Conservation (phyloP, 805 yeast genomes). For the Metschnikowia continentalis region DNA sequence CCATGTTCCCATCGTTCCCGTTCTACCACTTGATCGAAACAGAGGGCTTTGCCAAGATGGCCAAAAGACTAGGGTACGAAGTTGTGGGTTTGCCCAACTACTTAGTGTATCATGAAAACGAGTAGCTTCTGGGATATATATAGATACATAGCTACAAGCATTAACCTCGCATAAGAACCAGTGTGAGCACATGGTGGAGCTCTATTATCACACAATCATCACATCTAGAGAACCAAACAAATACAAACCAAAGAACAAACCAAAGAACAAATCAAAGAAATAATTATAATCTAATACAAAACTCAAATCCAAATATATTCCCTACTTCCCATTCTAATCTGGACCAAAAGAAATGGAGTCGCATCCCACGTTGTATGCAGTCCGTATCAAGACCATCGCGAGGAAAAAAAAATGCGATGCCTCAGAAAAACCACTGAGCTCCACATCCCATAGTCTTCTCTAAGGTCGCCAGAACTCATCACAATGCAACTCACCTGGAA, state of each 20-base stretch:
- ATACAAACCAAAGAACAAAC: no score
- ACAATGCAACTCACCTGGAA: slow-evolving; percentile 96
- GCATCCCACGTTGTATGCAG: neutral
- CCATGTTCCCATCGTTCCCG: slow-evolving; percentile 98
- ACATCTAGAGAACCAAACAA: no score
- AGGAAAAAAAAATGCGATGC: slow-evolving; percentile 14
- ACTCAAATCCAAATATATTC: no score
- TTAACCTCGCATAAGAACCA: neutral
- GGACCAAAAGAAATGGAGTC: neutral
- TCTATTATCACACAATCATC: no score
- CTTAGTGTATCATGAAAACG: slow-evolving; percentile 87
- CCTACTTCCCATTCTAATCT: no score
- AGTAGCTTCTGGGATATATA: slow-evolving; percentile 30
- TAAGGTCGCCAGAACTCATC: neutral
- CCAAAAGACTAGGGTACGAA: slow-evolving; percentile 86
- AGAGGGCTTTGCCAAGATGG: slow-evolving; percentile 98
- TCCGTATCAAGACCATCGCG: slow-evolving; percentile 5
- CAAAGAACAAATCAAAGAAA: no score
- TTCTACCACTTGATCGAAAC: slow-evolving; percentile 96
- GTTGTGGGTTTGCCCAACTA: slow-evolving; percentile 93
- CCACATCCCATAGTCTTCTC: neutral
- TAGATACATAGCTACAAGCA: neutral
- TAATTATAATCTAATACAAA: no score
- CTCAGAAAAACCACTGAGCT: slow-evolving; percentile 1
- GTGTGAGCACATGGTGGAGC: neutral